A percentile compares a stretch with the other conserved stretches of the same genome.
Conservation (phyloP, 768 basidiomycete genomes). For the Russula sp. region DNA sequence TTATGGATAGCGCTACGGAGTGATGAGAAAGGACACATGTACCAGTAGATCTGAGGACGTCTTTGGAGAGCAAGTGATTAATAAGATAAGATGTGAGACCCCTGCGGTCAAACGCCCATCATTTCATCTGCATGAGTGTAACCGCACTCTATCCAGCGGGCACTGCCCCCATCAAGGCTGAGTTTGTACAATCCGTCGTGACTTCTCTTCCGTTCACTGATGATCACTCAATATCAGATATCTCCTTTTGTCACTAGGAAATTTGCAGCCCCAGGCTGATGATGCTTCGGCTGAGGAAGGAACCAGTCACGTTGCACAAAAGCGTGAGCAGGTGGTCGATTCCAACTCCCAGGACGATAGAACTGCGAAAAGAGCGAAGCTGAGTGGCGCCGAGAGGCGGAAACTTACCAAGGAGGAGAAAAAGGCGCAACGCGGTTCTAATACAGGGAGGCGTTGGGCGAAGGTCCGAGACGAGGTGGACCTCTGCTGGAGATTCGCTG, state of each 20-base stretch:
- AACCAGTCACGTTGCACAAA: constrained; percentile 30
- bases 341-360: constrained; percentile 21
- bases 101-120: neutral
- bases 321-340: constrained; percentile 15
- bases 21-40: neutral
- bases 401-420: constrained; percentile 55
- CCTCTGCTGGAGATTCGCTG: constrained; percentile 76
- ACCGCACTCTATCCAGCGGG: constrained; percentile 30
- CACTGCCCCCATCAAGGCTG: constrained; percentile 46
- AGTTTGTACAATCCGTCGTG: constrained; percentile 32
- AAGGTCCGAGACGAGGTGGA: constrained; percentile 74
- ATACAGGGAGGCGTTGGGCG: constrained; percentile 75
- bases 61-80: neutral
- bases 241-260: constrained; percentile 29
- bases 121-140: neutral
- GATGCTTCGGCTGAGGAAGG: constrained; percentile 62
- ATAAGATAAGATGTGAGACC: constrained; percentile 14
- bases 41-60: neutral
- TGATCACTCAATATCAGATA: constrained; percentile 28
- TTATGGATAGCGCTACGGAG: constrained; percentile 47
- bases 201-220: neutral
- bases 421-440: constrained; percentile 71
- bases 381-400: constrained; percentile 33
- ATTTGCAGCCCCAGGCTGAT: constrained; percentile 30
- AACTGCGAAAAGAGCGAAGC: constrained; percentile 26